Base-by-base conservation (phyloP, 2,329 filamentous ascomycete species). In the Podosphaera fusca region DNA sequence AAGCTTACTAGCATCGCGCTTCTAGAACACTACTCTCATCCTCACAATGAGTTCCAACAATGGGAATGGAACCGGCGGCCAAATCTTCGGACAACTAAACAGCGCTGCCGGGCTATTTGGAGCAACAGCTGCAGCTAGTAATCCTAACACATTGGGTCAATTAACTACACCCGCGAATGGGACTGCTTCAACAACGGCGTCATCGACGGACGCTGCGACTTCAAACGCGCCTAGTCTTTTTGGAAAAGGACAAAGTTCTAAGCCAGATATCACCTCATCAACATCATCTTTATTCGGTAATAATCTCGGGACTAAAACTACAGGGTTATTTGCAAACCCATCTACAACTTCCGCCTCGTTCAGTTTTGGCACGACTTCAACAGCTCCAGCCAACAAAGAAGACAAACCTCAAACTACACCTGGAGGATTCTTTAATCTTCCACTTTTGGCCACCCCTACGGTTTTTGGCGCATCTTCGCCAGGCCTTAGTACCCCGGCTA, bases 71-170 rank as follows among this genome's bases (percentile, higher is more conserved):
- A 57, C 47, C 55, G 57, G 62, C 36, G 29, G 35, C 36, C 38
- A 40, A 42, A 54, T 40, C n/a, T 42, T 42, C 53, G 54, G 55
- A 31, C 31, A 57, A 30, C 34, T 59, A 33, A 54, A 61, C 46
- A 60, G 57, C 38, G 21, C 60, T 29, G 53, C 49, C 59, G 59
- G 64, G 55, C 59, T 70, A 45, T 70, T 71, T 62, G 67, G 69
- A 36, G 40, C 49, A 49, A 55, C 55, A 14, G n/a, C 59, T 30
- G 56, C 62, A 40, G 55, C 60, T 29, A 56, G 49, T 52, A 57
- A 58, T 4, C 46, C 62, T 38, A 59, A 61, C 21, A 52, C 57
- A 14, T 62, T 62, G 50, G 59, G 61, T 40, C 51, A 56, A 58
- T 8, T 51, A 55, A 36, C 56, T n/a, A 33, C 56, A 10, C 42